Evolutionary conservation across 306 rosid species (phyloP).

Genomic region (Canavalia gladiata): DNA sequence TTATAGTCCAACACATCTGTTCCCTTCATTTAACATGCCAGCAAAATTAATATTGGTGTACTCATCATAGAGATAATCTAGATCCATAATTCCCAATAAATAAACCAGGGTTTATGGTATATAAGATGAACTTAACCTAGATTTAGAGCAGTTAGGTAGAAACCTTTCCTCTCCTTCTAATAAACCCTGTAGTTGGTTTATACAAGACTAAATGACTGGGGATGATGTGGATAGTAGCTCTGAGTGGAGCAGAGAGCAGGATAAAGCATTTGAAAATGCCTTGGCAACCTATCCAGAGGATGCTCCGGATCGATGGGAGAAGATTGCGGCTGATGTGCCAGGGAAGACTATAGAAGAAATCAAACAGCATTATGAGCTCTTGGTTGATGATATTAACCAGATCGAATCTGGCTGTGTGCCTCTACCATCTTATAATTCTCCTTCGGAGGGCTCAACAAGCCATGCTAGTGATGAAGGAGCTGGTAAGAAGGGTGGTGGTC

Average conservation of each 20-base stretch:
- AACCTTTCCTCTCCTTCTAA: slow-evolving; percentile 50
- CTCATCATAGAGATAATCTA: slow-evolving; percentile 43
- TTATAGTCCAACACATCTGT: slow-evolving; percentile 42
- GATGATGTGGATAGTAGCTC: slow-evolving; percentile 78
- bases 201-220: slow-evolving; percentile 64
- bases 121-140: slow-evolving; percentile 52
- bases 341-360: slow-evolving; percentile 86
- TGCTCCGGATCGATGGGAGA: slow-evolving; percentile 88
- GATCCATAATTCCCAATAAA: slow-evolving; percentile 54
- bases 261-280: slow-evolving; percentile 92
- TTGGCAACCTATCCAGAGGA: slow-evolving; percentile 80
- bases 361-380: slow-evolving; percentile 79
- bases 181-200: slow-evolving; percentile 47
- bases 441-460: slow-evolving; percentile 79
- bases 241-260: slow-evolving; percentile 90
- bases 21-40: slow-evolving; percentile 51
- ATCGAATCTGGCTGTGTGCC: slow-evolving; percentile 94
- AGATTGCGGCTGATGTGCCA: slow-evolving; percentile 79
- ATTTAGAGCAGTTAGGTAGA: slow-evolving; percentile 46
- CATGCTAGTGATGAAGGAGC: slow-evolving; percentile 83
- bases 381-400: slow-evolving; percentile 79
- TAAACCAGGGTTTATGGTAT: slow-evolving; percentile 39
- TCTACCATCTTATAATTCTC: slow-evolving; percentile 81
- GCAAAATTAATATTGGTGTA: slow-evolving; percentile 31
- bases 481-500: slow-evolving; percentile 70